These are phyloP conservation scores for Globisporangium cystogenes DNA, from an alignment of 352 stramenopile species.

Conservation along the genomic window DNA sequence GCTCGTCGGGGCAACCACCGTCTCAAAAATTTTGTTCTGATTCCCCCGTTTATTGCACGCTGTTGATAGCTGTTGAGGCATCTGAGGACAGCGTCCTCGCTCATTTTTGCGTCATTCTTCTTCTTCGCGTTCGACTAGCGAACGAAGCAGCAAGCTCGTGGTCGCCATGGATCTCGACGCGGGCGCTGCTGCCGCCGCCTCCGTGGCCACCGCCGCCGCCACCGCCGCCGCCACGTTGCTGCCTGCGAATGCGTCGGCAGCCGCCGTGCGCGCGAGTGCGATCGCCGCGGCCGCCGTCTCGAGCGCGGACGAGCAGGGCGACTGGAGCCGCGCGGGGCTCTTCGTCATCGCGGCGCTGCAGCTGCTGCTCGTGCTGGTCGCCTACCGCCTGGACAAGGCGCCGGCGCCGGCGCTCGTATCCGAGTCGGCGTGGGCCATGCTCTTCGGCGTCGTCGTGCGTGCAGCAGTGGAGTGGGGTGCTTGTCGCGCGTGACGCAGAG, in stretches of 20 bases:
- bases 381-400: conserved; percentile 72
- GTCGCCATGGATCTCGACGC: conserved; percentile 1
- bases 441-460: conserved; percentile 79
- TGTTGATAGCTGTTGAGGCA: no score
- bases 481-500: neutral
- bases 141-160: no score
- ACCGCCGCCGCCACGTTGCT: conserved; percentile 13
- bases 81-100: no score
- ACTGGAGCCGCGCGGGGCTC: conserved; percentile 74
- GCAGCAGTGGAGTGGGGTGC: neutral
- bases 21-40: no score
- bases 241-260: conserved; percentile 12
- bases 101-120: no score
- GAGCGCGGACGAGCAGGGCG: conserved; percentile 18
- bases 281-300: conserved; percentile 12
- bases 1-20: no score
- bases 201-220: conserved; percentile 16
- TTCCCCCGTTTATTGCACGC: no score
- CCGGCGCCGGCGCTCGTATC: conserved; percentile 66
- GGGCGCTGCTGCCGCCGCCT: neutral
- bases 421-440: conserved; percentile 76
- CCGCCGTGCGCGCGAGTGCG: conserved; percentile 9
- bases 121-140: no score
- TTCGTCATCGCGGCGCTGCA: conserved; percentile 80
- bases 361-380: conserved; percentile 72